Conservation (phyloP, 2,329 filamentous ascomycete genomes). For the Aspergillus aculeatus region DNA sequence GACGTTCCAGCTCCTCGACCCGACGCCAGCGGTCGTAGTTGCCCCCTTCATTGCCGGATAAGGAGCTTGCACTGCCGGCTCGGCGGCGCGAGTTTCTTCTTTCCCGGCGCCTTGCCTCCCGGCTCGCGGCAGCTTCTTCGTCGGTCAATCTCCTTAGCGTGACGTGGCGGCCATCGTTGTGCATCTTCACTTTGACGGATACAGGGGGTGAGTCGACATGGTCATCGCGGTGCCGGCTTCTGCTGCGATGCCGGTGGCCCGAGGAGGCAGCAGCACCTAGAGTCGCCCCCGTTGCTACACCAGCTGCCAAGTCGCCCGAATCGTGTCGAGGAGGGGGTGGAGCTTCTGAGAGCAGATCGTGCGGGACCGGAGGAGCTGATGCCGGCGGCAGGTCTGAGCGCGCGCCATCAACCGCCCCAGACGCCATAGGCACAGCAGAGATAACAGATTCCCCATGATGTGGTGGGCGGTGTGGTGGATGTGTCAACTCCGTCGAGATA, state of each 20-base stretch:
- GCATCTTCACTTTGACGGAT: slow-evolving; percentile 64
- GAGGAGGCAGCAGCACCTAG: slow-evolving; percentile 30
- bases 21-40: slow-evolving; percentile 47
- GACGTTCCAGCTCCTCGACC: slow-evolving; percentile 50
- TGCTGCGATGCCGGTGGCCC: slow-evolving; percentile 32
- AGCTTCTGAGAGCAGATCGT: slow-evolving; percentile 36
- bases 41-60: slow-evolving; percentile 42
- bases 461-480: slow-evolving; percentile 28
- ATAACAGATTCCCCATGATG: slow-evolving; percentile 36
- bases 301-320: slow-evolving; percentile 30
- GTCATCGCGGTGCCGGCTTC: slow-evolving; percentile 38
- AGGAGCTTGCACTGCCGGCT: slow-evolving; percentile 41
- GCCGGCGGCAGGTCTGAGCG: slow-evolving; percentile 35
- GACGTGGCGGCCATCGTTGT: slow-evolving; percentile 62
- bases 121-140: slow-evolving; percentile 61
- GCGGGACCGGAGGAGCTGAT: slow-evolving; percentile 41
- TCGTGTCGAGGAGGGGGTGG: slow-evolving; percentile 21
- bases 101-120: slow-evolving; percentile 53
- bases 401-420: slow-evolving; percentile 30
- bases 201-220: slow-evolving; percentile 58
- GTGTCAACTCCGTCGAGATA: slow-evolving; percentile 37
- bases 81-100: slow-evolving; percentile 42
- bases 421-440: slow-evolving; percentile 30
- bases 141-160: slow-evolving; percentile 62
- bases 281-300: slow-evolving; percentile 34